Evolutionary conservation across 164 flowering plant genomes (phyloP).

Genomic region (Tetracentron sinense): DNA sequence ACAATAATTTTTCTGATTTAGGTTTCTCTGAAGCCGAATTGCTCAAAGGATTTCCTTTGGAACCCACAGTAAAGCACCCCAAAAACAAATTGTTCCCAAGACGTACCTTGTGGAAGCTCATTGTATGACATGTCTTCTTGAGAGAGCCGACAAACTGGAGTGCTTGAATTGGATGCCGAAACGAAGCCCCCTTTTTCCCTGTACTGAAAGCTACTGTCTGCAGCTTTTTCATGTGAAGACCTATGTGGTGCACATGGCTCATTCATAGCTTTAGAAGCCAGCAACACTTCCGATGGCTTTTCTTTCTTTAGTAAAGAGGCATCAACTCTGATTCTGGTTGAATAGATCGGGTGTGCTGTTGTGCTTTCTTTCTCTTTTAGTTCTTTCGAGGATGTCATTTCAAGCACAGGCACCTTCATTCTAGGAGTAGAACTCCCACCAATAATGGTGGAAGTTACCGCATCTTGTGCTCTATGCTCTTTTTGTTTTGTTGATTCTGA

Average conservation of each 20-base stretch:
- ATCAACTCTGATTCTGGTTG: conserved; percentile 4
- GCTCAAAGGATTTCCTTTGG: conserved; percentile 1
- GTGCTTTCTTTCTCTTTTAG: conserved; percentile 11
- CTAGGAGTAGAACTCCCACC: conserved; percentile 10
- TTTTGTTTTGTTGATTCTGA: conserved; percentile 8
- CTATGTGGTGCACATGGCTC: conserved; percentile 11
- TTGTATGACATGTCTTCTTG: conserved; percentile 20
- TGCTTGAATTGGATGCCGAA: conserved; percentile 7
- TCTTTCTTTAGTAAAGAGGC: conserved; percentile 3
- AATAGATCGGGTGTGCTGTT: background rate
- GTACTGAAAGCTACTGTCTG: conserved; percentile 10
- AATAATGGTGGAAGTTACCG: conserved; percentile 1
- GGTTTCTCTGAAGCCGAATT: conserved; percentile 11
- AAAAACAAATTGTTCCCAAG: conserved; percentile 19
- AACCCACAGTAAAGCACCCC: background rate
- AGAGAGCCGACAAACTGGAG: conserved; percentile 15
- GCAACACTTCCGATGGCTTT: background rate
- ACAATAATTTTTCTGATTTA: conserved; percentile 5
- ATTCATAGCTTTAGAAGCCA: conserved; percentile 13
- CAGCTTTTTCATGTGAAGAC: conserved; percentile 3
- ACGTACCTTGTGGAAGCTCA: conserved; percentile 8
- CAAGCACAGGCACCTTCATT: conserved; percentile 17
- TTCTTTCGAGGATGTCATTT: background rate
- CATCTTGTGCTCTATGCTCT: conserved; percentile 9
- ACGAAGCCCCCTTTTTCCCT: background rate